Base-by-base conservation (phyloP, 1,284 basidiomycete genomes). In the Leccinum pachyderme region DNA sequence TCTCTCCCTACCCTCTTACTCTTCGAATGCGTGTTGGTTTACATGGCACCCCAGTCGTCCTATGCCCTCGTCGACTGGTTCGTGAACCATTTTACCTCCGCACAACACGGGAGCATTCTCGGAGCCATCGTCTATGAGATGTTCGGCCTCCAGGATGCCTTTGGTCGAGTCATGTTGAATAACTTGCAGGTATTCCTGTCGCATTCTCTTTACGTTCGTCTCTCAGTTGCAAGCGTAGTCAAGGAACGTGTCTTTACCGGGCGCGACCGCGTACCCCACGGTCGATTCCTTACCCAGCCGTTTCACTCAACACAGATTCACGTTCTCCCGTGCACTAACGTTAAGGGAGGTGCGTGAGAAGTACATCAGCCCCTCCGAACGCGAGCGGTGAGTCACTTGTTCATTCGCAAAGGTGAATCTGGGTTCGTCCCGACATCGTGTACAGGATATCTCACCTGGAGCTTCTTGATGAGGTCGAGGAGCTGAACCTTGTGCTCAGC, bases 21-120 rank as follows among this genome's bases (percentile, higher is more conserved):
- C 8, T 92, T 92, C 57, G 95, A 98, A 77, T 96, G 95, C 62
- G 90, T 97, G 3, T 80, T 96, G 56, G 91, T 86, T n/a, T 98
- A 98, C 71, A 89, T 97, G 81, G 65, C 75, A 0, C 84, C 89
- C 0, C 66, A 72, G 5, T 75, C 80, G 3, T 87, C 86, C 0
- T 73, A 78, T 25, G 73, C 74, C 0, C 68, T 96, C n/a, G 74
- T 96, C 5, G 68, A 75, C 35, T 95, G 90, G 89, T 94, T 95
- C 66, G 76, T 81, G 1, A 73, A 81, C 48, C 80, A 79, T 56
- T 87, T 87, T 64, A 24, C 49, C 7, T 64, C 63, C 8, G 24
- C 46, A 12, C 18, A 46, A 4, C 32, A 54, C 1, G 47, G 51
- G 25, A 43, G 60, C 11, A 11, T 53, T 37, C 55, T 87, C 2